phyloP scores from a whole-genome alignment of 2,329 filamentous ascomycete genomes.

The Pleochaeta shiraiana region DNA sequence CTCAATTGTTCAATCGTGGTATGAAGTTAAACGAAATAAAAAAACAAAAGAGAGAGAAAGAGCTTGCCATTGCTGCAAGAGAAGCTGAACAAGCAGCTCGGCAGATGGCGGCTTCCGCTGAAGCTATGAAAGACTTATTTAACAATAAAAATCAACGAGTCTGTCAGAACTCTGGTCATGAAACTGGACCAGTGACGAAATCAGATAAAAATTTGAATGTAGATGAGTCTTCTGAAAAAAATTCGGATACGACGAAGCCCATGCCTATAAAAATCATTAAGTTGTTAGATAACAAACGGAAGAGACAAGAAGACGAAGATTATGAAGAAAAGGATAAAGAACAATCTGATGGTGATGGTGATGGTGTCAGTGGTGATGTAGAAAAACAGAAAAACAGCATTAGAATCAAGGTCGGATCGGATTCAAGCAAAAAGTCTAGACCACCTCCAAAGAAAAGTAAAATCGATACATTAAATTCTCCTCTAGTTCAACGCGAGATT shows the following conservation, averaged over 20 bases:
- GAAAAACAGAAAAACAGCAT: too few species aligned
- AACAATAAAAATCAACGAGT: conserved; percentile 4
- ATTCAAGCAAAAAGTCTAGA: neutral
- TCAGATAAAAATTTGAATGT: conserved; percentile 7
- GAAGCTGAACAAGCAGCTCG: conserved; percentile 36
- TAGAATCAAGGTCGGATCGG: neutral
- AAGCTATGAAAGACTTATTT: conserved; percentile 23
- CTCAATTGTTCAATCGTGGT: conserved; percentile 44
- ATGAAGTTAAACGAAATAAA: conserved; percentile 65
- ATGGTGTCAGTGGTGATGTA: too few species aligned
- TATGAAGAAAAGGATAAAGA: neutral
- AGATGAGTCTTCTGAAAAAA: too few species aligned
- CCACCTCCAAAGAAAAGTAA: neutral
- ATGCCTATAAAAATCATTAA: neutral
- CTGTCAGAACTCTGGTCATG: neutral
- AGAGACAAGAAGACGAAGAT: neutral
- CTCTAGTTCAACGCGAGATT: neutral
- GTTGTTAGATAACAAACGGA: neutral
- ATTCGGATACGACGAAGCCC: neutral
- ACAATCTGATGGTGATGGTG: neutral
- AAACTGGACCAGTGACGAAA: conserved; percentile 7
- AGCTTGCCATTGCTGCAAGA: conserved; percentile 36
- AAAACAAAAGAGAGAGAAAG: conserved; percentile 52
- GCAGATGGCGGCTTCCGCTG: conserved; percentile 28
- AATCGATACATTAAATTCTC: neutral